Conservation (phyloP, 2,329 filamentous ascomycete genomes). For the Geosmithia flava region DNA sequence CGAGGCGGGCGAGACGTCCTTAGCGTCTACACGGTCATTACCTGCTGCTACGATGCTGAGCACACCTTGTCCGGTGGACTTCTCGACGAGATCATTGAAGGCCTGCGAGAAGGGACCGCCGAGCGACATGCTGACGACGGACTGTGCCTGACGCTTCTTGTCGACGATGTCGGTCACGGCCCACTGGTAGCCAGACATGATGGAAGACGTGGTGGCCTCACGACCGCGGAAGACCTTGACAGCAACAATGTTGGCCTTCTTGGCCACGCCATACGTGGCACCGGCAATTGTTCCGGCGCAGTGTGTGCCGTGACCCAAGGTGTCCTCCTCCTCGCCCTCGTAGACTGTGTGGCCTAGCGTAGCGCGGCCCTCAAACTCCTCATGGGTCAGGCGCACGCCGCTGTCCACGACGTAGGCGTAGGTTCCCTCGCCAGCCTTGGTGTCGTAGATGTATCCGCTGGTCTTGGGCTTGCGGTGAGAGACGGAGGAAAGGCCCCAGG, state of each 20-base stretch:
- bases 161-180: slow-evolving; percentile 30
- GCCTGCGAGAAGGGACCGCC: slow-evolving; percentile 30
- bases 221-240: slow-evolving; percentile 30
- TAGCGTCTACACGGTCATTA: slow-evolving; percentile 24
- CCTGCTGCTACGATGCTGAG: slow-evolving; percentile 43
- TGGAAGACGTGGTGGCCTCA: slow-evolving; percentile 14
- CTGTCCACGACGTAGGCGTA: slow-evolving; percentile 53
- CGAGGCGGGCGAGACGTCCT: slow-evolving; percentile 16
- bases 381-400: slow-evolving; percentile 41
- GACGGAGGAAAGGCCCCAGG: slow-evolving; percentile 20
- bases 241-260: slow-evolving; percentile 27
- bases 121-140: slow-evolving; percentile 44
- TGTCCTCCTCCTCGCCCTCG: slow-evolving; percentile 7
- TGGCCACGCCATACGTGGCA: slow-evolving; percentile 25
- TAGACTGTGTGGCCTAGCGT: slow-evolving; percentile 13
- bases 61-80: slow-evolving; percentile 30
- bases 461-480: slow-evolving; percentile 14
- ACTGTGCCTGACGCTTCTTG: slow-evolving; percentile 22
- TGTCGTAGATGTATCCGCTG: slow-evolving; percentile 35
- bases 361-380: slow-evolving; percentile 41
- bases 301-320: slow-evolving; percentile 24
- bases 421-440: slow-evolving; percentile 33
- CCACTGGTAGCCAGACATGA: slow-evolving; percentile 23
- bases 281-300: slow-evolving; percentile 22
- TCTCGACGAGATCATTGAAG: slow-evolving; percentile 31